phyloP scores from a whole-genome alignment of 2,329 filamentous ascomycete genomes.

The Alternaria incomplexa region DNA sequence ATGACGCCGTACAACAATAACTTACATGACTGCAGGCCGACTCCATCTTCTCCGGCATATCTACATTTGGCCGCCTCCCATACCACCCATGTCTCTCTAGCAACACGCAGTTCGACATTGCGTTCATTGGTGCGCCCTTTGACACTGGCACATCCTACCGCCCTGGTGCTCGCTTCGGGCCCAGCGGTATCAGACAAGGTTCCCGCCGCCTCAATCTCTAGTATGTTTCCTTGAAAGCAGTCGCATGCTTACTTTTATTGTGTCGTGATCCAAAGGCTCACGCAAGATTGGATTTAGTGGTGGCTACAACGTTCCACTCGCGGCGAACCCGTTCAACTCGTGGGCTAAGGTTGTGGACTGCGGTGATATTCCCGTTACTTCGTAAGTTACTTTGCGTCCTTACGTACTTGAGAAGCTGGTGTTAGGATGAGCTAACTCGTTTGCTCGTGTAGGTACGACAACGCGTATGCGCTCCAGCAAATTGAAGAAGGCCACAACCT shows the following conservation, averaged over 20 bases:
- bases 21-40: constrained; percentile 66
- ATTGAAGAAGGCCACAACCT: constrained; percentile 85
- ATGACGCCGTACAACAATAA: neutral
- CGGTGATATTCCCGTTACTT: constrained; percentile 84
- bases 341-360: constrained; percentile 84
- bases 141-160: constrained; percentile 87
- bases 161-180: constrained; percentile 82
- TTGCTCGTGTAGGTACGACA: constrained; percentile 69
- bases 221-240: constrained; percentile 60
- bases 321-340: constrained; percentile 79
- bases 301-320: constrained; percentile 83
- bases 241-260: constrained; percentile 49
- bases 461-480: constrained; percentile 79
- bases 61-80: constrained; percentile 79
- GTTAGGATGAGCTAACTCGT: neutral
- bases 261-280: constrained; percentile 51
- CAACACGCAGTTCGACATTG: constrained; percentile 79
- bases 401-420: no score
- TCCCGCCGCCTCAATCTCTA: constrained; percentile 86
- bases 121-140: constrained; percentile 86
- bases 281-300: constrained; percentile 67
- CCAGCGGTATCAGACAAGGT: constrained; percentile 84
- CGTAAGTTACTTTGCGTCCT: constrained; percentile 57
- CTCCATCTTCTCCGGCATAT: constrained; percentile 87
- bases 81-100: constrained; percentile 79